Evolutionary conservation across 1,139 yeast species (phyloP).

Genomic region (Groenewaldozyma auringiensis): DNA sequence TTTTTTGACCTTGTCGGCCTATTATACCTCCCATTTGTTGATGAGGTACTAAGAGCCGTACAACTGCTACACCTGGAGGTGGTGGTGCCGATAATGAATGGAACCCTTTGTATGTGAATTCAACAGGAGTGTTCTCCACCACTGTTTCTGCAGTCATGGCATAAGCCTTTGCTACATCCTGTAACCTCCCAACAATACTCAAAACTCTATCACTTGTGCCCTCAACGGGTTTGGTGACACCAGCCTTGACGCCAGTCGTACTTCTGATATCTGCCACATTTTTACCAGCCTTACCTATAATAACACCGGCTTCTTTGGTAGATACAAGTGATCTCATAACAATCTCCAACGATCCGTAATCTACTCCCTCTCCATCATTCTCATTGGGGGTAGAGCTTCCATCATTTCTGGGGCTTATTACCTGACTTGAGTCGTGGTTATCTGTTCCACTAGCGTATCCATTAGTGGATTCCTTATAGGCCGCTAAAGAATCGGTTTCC

Average conservation of each 20-base stretch:
- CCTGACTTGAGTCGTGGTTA: background rate
- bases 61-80: conserved; percentile 45
- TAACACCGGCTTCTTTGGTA: conserved; percentile 84
- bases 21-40: conserved; percentile 86
- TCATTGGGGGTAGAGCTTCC: background rate
- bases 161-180: conserved; percentile 64
- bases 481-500: background rate
- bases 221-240: conserved; percentile 72
- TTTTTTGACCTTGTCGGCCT: conserved; percentile 77
- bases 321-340: conserved; percentile 59
- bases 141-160: conserved; percentile 66
- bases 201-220: conserved; percentile 82
- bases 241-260: conserved; percentile 76
- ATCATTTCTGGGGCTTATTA: background rate
- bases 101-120: conserved; percentile 5
- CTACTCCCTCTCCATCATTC: background rate
- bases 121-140: conserved; percentile 37
- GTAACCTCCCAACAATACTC: conserved; percentile 73
- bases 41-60: conserved; percentile 74
- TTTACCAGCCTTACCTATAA: conserved; percentile 80
- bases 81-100: conserved; percentile 34
- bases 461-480: background rate
- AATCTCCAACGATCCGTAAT: conserved; percentile 1
- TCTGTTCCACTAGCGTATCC: background rate
- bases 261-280: conserved; percentile 75